Conservation (phyloP, 257 asterid genomes). For the Solanum chaucha region DNA sequence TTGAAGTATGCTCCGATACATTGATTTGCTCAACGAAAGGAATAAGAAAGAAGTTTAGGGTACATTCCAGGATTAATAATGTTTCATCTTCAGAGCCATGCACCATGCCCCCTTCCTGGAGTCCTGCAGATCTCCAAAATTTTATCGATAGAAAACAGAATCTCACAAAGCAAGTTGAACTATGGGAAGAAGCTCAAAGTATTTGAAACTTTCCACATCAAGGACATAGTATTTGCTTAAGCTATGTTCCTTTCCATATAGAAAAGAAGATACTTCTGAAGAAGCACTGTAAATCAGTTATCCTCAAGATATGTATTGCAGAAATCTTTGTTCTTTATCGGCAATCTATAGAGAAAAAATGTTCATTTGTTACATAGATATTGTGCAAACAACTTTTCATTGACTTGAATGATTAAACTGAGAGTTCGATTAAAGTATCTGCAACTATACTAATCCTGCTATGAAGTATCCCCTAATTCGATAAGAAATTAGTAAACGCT, state of each 20-base stretch:
- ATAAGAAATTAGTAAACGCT: not conserved
- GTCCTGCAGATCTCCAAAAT: conserved; percentile 11
- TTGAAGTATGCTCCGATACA: conserved; percentile 51
- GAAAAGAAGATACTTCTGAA: not conserved
- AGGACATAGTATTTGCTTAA: not conserved
- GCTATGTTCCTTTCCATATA: not conserved
- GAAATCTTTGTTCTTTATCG: not conserved
- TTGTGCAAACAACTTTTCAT: not conserved
- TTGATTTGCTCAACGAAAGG: conserved; percentile 57
- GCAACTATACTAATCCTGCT: not conserved
- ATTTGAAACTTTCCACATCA: not conserved
- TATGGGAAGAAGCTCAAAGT: conserved; percentile 14
- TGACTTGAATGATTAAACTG: not conserved
- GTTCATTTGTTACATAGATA: not conserved
- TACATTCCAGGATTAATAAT: conserved; percentile 37
- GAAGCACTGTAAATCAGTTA: not conserved
- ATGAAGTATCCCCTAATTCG: not conserved
- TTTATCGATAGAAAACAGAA: conserved; percentile 32
- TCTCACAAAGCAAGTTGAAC: conserved; percentile 28
- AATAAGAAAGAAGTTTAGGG: conserved; percentile 36
- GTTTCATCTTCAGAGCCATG: conserved; percentile 51
- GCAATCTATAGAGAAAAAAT: not conserved
- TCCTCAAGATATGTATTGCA: not conserved
- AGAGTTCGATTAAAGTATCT: not conserved
- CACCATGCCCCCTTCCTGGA: conserved; percentile 30